A percentile compares a stretch with the other conserved stretches of the same genome.
Conservation (phyloP, 2,329 filamentous ascomycete genomes). For the Venturia asperata region DNA sequence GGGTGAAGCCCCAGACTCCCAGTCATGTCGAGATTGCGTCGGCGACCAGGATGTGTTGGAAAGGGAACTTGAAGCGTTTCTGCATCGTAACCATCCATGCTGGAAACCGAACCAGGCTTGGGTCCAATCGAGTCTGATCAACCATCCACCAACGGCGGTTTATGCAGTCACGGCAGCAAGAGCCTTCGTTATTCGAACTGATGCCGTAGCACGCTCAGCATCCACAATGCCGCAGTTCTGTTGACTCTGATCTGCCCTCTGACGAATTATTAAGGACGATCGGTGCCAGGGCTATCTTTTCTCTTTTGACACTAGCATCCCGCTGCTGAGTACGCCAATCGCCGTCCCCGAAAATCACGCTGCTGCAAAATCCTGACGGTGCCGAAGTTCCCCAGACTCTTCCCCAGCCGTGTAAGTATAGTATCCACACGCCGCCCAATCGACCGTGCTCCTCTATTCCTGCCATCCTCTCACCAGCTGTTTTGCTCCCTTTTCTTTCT, state of each 20-base stretch:
- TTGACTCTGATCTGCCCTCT: conserved; percentile 13
- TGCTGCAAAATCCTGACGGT: too few species aligned
- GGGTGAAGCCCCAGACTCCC: too few species aligned
- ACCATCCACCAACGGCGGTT: neutral
- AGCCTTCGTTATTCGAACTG: too few species aligned
- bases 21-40: neutral
- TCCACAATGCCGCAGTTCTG: neutral
- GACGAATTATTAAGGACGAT: conserved; percentile 10
- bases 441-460: too few species aligned
- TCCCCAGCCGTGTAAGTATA: neutral
- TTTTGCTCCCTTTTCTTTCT: neutral
- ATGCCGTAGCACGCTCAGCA: neutral
- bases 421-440: neutral
- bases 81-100: conserved; percentile 7
- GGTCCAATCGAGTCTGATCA: neutral
- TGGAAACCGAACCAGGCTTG: neutral
- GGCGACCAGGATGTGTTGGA: too few species aligned
- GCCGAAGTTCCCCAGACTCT: conserved; percentile 7
- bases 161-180: neutral
- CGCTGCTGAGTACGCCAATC: neutral
- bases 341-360: neutral
- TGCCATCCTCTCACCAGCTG: neutral
- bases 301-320: neutral
- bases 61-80: neutral
- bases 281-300: conserved; percentile 7